Evolutionary conservation across 768 basidiomycete genomes (phyloP).

Genomic region (Mycena vitilis): DNA sequence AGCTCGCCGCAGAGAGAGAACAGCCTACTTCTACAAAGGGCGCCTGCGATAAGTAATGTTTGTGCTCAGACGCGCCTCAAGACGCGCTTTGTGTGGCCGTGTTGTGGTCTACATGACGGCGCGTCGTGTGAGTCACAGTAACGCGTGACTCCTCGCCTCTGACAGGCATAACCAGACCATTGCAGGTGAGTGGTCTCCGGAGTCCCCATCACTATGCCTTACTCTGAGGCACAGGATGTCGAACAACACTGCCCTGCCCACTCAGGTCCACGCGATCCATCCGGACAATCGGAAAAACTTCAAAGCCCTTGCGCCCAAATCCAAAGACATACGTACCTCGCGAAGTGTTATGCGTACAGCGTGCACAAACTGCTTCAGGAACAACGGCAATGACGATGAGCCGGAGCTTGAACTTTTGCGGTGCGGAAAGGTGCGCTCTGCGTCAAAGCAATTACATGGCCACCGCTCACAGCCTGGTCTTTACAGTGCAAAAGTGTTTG

Average conservation of each 20-base stretch:
- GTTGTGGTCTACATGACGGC: neutral
- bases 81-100: too few relatives aligned
- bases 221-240: neutral
- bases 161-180: too few relatives aligned
- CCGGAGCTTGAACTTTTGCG: neutral
- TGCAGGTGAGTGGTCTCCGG: neutral
- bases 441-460: neutral
- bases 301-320: conserved; percentile 4
- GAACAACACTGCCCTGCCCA: neutral
- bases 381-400: neutral
- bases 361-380: conserved; percentile 17
- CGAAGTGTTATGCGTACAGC: neutral
- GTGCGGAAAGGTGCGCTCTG: conserved; percentile 4
- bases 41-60: too few relatives aligned
- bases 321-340: neutral
- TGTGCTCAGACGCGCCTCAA: too few relatives aligned
- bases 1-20: too few relatives aligned
- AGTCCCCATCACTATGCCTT: too few relatives aligned
- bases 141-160: neutral
- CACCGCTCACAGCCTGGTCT: neutral
- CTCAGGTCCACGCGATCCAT: conserved; percentile 3
- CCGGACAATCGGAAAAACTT: conserved; percentile 17
- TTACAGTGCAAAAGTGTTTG: conserved; percentile 16
- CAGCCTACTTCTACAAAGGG: too few relatives aligned
- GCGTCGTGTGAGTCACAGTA: neutral